Evolutionary conservation across 345 rosid genomes (phyloP), one percentile per base, ranked within the genome.

Genomic region (Barbarea vulgaris): DNA sequence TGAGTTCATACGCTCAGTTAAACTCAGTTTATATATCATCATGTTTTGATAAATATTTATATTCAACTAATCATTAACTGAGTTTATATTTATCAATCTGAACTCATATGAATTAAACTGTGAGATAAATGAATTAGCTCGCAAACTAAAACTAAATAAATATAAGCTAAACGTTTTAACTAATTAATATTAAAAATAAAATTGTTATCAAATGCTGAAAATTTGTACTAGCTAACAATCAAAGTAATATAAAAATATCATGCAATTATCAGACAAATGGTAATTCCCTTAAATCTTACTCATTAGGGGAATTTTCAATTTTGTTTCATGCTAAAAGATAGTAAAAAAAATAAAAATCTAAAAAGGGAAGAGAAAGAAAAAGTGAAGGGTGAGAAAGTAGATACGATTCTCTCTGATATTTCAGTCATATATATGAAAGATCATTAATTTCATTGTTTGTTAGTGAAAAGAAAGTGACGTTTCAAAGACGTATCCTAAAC

Each of bases 351-450:
- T 13, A 22, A 11, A 42, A 51, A 72, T 47, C 27, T 8, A 11
- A 28, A 30, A 63, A 48, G 27, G 24, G 51, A 50, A 75, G 52
- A 75, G 68, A 72, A 77, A 77, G 51, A 55, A 54, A 56, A 77
- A 37, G 73, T 58, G 39, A 67, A 67, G 44, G 19, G 50, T 65
- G 34, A 48, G 67, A 75, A 75, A 75, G 73, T 58, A 75, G 79
- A 75, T 75, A 75, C 73, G 73, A 75, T 75, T 75, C 67, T 58
- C 60, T 75, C 30, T 48, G 78, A 75, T 75, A 74, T 67, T 75
- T 58, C 46, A 68, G 69, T 67, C 55, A 59, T 47, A 50, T n/a
- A 67, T 48, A 67, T 51, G 69, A 51, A 67, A 68, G 79, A 76
- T 76, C 62, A 67, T 74, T 46, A 46, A 44, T n/a, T 70, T 70